Percentiles rank a stretch among this genome's conserved stretches.
These are phyloP conservation scores for Fusarium denticulatum DNA, from an alignment of 2,329 filamentous ascomycete species.

Conservation along the genomic window DNA sequence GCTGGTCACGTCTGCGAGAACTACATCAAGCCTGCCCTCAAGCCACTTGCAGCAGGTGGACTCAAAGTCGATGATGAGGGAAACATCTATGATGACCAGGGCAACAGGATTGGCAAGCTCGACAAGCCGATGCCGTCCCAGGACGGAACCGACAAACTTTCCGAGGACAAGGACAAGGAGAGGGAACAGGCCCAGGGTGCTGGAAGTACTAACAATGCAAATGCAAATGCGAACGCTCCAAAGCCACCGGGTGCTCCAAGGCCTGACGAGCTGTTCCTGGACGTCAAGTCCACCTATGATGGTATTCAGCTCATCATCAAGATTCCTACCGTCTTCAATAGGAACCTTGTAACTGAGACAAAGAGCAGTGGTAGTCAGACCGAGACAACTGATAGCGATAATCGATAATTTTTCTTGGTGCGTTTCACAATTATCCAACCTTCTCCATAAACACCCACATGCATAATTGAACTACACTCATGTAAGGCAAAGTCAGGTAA, in stretches of 20 bases:
- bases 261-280: constrained; percentile 63
- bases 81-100: constrained; percentile 66
- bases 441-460: constrained; percentile 18
- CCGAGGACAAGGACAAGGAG: constrained; percentile 9
- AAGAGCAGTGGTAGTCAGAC: constrained; percentile 21
- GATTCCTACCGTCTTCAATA: constrained; percentile 65
- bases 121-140: constrained; percentile 49
- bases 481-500: constrained; percentile 5
- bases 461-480: constrained; percentile 4
- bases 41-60: constrained; percentile 62
- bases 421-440: constrained; percentile 29
- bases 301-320: constrained; percentile 67
- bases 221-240: constrained; percentile 16
- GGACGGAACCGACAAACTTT: constrained; percentile 5
- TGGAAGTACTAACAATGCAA: not conserved
- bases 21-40: constrained; percentile 59
- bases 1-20: constrained; percentile 76
- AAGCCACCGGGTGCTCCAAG: constrained; percentile 50
- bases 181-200: not conserved
- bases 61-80: constrained; percentile 66
- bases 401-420: constrained; percentile 32
- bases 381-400: constrained; percentile 13
- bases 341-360: constrained; percentile 30
- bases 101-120: constrained; percentile 71
- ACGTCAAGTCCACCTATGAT: constrained; percentile 67